Evolutionary conservation across 768 basidiomycete species (phyloP).

Genomic region (Kwoniella heveanensis): DNA sequence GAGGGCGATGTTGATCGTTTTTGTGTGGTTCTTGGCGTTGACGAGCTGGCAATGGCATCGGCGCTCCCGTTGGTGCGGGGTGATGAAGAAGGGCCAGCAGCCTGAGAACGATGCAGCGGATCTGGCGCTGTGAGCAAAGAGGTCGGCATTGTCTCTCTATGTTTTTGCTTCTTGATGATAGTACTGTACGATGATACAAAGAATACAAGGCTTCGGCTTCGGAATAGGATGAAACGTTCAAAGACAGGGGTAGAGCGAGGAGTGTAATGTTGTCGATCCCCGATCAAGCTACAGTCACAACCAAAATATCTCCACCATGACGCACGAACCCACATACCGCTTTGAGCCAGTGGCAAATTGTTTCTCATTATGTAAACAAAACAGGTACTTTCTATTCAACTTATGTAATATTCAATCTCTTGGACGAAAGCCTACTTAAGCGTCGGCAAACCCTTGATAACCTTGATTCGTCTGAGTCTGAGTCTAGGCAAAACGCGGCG

Average conservation of each 20-base stretch:
- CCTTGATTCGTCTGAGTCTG: too few species aligned
- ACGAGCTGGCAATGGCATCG: neutral
- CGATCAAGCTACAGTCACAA: neutral
- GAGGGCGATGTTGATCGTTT: conserved; percentile 27
- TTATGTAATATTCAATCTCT: too few species aligned
- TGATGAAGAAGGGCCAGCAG: neutral
- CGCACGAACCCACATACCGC: neutral
- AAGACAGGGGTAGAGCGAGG: neutral
- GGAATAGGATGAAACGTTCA: conserved; percentile 1
- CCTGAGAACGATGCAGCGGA: too few species aligned
- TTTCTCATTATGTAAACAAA: neutral
- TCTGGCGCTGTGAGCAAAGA: neutral
- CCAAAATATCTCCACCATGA: neutral
- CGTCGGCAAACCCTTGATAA: conserved; percentile 2
- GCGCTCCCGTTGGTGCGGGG: too few species aligned
- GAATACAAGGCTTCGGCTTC: too few species aligned
- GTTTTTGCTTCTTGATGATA: too few species aligned
- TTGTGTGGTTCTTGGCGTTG: neutral
- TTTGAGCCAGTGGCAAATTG: neutral
- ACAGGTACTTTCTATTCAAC: too few species aligned
- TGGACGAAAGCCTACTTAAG: too few species aligned
- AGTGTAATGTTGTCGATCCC: conserved; percentile 4
- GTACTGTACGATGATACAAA: too few species aligned
- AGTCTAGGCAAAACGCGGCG: neutral
- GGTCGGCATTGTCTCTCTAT: neutral